Percentiles rank a stretch among this genome's conserved stretches.
Conservation (phyloP, 352 stramenopile genomes). For the Hyaloperonospora arabidopsidis region DNA sequence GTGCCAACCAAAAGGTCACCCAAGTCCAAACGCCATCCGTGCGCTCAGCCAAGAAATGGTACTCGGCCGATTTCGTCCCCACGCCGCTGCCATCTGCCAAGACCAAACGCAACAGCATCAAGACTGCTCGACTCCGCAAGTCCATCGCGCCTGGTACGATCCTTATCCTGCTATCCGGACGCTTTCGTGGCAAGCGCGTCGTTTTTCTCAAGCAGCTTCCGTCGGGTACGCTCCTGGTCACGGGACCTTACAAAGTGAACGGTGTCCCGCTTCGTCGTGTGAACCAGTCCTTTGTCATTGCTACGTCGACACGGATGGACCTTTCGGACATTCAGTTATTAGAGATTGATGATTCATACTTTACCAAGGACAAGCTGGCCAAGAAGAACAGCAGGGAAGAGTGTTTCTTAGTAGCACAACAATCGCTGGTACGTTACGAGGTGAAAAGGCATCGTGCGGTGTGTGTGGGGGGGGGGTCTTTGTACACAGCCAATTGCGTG, state of each 20-base stretch:
- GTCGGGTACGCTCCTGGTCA: conserved; percentile 95
- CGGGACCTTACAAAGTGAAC: conserved; percentile 97
- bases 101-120: conserved; percentile 66
- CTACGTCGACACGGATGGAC: conserved; percentile 96
- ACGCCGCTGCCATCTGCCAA: conserved; percentile 58
- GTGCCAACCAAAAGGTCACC: conserved; percentile 51
- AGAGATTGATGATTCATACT: conserved; percentile 91
- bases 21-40: conserved; percentile 49
- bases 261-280: conserved; percentile 96
- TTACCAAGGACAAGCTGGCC: conserved; percentile 72
- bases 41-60: conserved; percentile 90
- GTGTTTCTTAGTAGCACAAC: conserved; percentile 83
- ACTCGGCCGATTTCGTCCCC: conserved; percentile 59
- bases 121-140: conserved; percentile 90
- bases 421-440: conserved; percentile 30
- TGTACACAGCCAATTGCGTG: conserved; percentile 11
- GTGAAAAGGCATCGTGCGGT: background rate
- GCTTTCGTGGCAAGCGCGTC: conserved; percentile 96
- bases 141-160: conserved; percentile 96
- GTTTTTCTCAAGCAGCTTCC: conserved; percentile 96
- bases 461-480: conserved; percentile 4
- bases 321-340: conserved; percentile 86
- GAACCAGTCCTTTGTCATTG: conserved; percentile 98
- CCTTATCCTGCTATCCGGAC: conserved; percentile 94
- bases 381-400: conserved; percentile 79